phyloP scores from a whole-genome alignment of 1,139 yeast genomes.

The Geotrichum carabidarum region DNA sequence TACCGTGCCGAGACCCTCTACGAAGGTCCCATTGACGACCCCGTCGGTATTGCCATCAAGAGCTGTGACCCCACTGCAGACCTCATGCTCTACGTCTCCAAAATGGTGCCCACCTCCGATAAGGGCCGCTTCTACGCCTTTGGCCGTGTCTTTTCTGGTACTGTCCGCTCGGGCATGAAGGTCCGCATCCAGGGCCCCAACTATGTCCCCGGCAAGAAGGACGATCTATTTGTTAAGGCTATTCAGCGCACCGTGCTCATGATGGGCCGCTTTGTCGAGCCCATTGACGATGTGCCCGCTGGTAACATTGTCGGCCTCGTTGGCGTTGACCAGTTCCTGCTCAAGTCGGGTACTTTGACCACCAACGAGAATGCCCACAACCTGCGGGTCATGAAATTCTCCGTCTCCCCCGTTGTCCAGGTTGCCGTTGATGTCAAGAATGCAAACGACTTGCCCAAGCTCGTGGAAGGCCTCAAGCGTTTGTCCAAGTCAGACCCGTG shows the following conservation, averaged over 20 bases:
- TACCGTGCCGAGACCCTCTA: constrained; percentile 99
- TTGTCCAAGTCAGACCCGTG: constrained; percentile 99
- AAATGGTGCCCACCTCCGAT: constrained; percentile 99
- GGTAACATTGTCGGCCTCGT: constrained; percentile 99
- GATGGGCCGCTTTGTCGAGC: constrained; percentile 99
- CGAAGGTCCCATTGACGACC: constrained; percentile 98
- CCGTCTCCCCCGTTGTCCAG: constrained; percentile 99
- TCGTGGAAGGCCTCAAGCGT: constrained; percentile 99
- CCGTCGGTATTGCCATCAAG: constrained; percentile 85
- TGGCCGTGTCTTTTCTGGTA: constrained; percentile 99
- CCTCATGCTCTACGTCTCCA: constrained; percentile 98
- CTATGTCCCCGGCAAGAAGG: constrained; percentile 98
- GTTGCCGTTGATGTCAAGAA: constrained; percentile 99
- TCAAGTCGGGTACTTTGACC: constrained; percentile 98
- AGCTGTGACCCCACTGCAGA: constrained; percentile 98
- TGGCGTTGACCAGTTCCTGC: constrained; percentile 99
- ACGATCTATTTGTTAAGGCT: constrained; percentile 93
- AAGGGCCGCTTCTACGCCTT: constrained; percentile 99
- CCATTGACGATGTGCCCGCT: constrained; percentile 99
- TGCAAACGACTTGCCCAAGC: constrained; percentile 98
- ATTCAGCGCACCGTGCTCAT: constrained; percentile 98
- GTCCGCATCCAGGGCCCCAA: constrained; percentile 99
- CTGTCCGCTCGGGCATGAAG: constrained; percentile 97
- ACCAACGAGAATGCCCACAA: constrained; percentile 96
- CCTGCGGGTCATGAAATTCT: constrained; percentile 99